Evolutionary conservation across 805 yeast genomes (phyloP).

Genomic region (Starmerella powellii): DNA sequence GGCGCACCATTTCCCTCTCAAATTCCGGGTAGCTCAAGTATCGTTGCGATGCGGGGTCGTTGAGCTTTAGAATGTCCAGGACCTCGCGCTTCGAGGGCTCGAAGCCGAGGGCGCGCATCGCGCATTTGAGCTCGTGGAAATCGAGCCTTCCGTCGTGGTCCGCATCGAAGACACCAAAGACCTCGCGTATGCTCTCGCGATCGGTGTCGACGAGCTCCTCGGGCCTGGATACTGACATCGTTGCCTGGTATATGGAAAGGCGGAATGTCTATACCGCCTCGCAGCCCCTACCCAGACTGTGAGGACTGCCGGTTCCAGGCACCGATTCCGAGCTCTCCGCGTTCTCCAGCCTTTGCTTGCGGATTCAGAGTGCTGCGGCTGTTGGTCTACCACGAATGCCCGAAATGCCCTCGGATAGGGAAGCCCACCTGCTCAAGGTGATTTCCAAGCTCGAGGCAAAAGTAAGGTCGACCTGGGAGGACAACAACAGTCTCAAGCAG

Average conservation of each 20-base stretch:
- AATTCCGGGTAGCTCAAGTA: constrained; percentile 68
- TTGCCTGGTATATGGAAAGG: not conserved
- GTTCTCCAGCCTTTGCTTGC: too few species aligned
- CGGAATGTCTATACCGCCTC: too few species aligned
- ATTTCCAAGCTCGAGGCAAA: constrained; percentile 19
- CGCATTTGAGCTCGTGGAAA: constrained; percentile 87
- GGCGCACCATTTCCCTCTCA: constrained; percentile 62
- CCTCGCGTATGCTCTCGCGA: constrained; percentile 68
- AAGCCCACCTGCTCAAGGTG: constrained; percentile 21
- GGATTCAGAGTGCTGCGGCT: too few species aligned
- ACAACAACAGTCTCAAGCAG: constrained; percentile 16
- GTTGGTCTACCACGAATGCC: too few species aligned
- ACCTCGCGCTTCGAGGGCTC: constrained; percentile 72
- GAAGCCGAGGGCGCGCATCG: constrained; percentile 88
- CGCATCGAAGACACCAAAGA: constrained; percentile 83
- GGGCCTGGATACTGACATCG: not conserved
- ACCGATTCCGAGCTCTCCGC: too few species aligned
- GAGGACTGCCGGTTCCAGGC: too few species aligned
- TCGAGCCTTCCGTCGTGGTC: constrained; percentile 82
- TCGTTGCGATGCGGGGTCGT: constrained; percentile 39
- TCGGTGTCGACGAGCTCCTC: constrained; percentile 11
- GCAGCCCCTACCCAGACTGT: too few species aligned
- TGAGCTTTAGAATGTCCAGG: constrained; percentile 63
- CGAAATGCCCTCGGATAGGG: constrained; percentile 7
- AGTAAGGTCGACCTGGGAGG: constrained; percentile 20